These are phyloP conservation scores for Lactarius psammicola DNA, from an alignment of 768 basidiomycete species.

Conservation along the genomic window DNA sequence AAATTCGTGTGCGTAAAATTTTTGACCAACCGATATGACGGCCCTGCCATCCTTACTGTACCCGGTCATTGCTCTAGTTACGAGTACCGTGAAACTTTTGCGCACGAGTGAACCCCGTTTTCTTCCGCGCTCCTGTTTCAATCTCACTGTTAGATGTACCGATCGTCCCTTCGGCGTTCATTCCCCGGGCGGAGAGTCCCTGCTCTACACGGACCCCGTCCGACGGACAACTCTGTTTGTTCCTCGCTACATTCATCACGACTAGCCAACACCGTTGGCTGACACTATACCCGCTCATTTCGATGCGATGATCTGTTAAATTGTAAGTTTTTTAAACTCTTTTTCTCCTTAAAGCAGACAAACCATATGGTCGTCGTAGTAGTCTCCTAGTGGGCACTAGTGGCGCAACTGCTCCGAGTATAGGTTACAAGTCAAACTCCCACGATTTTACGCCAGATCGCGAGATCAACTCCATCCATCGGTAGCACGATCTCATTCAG, in stretches of 20 bases:
- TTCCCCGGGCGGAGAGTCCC: slow-evolving; percentile 11
- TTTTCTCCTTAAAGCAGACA: background rate
- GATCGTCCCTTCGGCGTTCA: slow-evolving; percentile 20
- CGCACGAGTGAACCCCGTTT: slow-evolving; percentile 9
- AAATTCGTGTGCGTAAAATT: slow-evolving; percentile 24
- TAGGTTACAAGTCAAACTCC: background rate
- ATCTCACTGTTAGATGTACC: slow-evolving; percentile 4
- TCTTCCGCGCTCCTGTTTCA: slow-evolving; percentile 15
- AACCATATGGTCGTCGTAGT: background rate
- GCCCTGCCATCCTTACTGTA: background rate
- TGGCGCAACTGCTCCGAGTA: slow-evolving; percentile 3
- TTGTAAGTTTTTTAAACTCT: background rate
- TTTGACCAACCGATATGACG: slow-evolving; percentile 20
- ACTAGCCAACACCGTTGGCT: slow-evolving; percentile 5
- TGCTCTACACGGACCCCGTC: background rate
- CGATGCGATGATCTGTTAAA: slow-evolving; percentile 17
- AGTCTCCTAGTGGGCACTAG: background rate
- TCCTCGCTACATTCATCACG: slow-evolving; percentile 7
- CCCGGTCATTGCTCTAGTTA: slow-evolving; percentile 23
- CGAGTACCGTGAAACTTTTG: slow-evolving; percentile 17
- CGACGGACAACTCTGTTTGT: slow-evolving; percentile 11
- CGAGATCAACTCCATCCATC: slow-evolving; percentile 12
- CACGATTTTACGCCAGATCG: slow-evolving; percentile 21
- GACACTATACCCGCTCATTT: slow-evolving; percentile 19
- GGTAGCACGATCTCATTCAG: slow-evolving; percentile 15